Percentiles rank a stretch among this genome's conserved stretches.
These are phyloP conservation scores for Ophiocordyceps camponoti-rufipedis DNA, from an alignment of 2,329 filamentous ascomycete genomes.

Conservation along the genomic window DNA sequence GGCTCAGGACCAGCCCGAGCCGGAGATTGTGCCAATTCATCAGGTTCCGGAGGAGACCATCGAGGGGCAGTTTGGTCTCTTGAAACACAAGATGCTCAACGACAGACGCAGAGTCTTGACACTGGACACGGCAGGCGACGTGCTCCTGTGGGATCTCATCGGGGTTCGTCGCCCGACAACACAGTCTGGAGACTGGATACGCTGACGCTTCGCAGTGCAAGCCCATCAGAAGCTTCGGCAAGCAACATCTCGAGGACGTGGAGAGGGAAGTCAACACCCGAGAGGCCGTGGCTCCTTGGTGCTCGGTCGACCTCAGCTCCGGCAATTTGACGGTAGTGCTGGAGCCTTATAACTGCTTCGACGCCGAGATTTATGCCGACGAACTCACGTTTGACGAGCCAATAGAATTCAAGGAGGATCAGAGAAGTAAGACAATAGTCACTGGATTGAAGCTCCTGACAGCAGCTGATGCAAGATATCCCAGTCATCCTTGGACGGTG, in stretches of 20 bases:
- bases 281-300: constrained; percentile 90
- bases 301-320: constrained; percentile 82
- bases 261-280: constrained; percentile 70
- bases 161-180: constrained; percentile 30
- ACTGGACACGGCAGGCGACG: constrained; percentile 85
- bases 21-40: constrained; percentile 40
- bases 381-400: constrained; percentile 57
- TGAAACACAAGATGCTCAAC: constrained; percentile 84
- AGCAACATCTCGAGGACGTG: constrained; percentile 84
- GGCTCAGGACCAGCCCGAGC: constrained; percentile 10
- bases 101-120: constrained; percentile 81
- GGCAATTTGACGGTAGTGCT: constrained; percentile 80
- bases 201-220: constrained; percentile 41
- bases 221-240: constrained; percentile 82
- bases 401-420: constrained; percentile 78
- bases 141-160: constrained; percentile 86
- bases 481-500: constrained; percentile 91
- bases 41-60: constrained; percentile 62
- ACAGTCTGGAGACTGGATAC: no score
- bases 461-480: constrained; percentile 7
- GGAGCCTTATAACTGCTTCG: constrained; percentile 91
- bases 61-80: constrained; percentile 84
- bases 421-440: constrained; percentile 50
- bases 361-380: constrained; percentile 93
- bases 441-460: neutral